Base-by-base conservation (phyloP, 2,329 filamentous ascomycete genomes). In the Chalaropsis ovoidea region DNA sequence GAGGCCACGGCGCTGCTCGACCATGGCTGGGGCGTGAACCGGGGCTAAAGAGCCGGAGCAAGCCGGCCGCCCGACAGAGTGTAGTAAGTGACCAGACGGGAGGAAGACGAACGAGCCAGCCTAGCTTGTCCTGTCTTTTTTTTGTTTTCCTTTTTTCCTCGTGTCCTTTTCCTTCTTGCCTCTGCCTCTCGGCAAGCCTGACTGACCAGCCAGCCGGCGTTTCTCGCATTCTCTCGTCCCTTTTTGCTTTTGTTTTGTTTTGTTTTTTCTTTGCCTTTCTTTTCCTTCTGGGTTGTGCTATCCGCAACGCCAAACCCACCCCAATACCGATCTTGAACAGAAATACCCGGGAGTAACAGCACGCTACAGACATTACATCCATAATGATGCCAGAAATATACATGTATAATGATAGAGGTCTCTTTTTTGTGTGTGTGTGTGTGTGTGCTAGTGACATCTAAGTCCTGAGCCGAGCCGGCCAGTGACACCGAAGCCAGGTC, bases 1-100 rank as follows among this genome's bases (percentile, higher is more conserved):
- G 89, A 93, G 73, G 87, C 89, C 6, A 85, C 88, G 6, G 81
- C 79, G 15, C 75, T 95, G 69, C 75, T 95, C 63, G 84, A 84
- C 70, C 73, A 87, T 67, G 87, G 86, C 5, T 95, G 87, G 87
- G 89, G 89, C 0, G 85, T 90, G 27, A 54, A 35, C 24, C 39
- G 31, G 31, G 54, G 22, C 22, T 52, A 39, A 63, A 22, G n/a
- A 13, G 19, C 8, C 3, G 27, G 10, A 52, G 15, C n/a, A n/a
- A n/a, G n/a, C n/a, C n/a, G n/a, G n/a, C n/a, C n/a, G n/a, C n/a
- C 31, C 31, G 31, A 31, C 31, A 31, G 31, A 31, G n/a, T n/a
- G n/a, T n/a, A n/a, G n/a, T n/a, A n/a, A n/a, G n/a, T n/a, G 31
- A 31, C 31, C 2, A 31, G 31, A 31, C 31, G 31, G 31, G 31